A percentile compares a stretch with the other conserved stretches of the same genome.
phyloP scores from a whole-genome alignment of 805 yeast species.

The Saturnispora mendoncae region DNA sequence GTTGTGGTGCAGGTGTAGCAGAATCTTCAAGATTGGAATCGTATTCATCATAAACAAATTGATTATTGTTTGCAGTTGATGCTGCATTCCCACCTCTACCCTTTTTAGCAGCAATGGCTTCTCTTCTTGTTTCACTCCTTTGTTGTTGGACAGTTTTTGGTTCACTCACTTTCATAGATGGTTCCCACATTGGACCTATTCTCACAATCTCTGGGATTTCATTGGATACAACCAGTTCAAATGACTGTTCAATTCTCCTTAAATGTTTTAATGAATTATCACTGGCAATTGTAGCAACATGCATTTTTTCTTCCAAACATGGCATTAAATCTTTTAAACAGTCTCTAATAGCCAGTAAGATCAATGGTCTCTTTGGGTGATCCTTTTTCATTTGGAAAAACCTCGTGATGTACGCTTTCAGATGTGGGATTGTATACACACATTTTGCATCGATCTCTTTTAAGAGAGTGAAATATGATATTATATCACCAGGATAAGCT shows the following conservation, averaged over 20 bases:
- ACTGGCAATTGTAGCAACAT: slow-evolving; percentile 85
- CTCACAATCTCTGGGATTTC: slow-evolving; percentile 80
- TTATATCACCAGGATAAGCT: slow-evolving; percentile 76
- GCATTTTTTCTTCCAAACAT: slow-evolving; percentile 93
- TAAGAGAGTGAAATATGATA: slow-evolving; percentile 76
- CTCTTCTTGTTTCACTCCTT: slow-evolving; percentile 76
- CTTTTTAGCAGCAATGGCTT: slow-evolving; percentile 84
- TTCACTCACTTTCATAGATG: slow-evolving; percentile 66
- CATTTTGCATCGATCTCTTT: slow-evolving; percentile 96
- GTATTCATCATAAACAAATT: slow-evolving; percentile 12
- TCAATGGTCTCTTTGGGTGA: slow-evolving; percentile 31
- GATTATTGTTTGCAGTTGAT: slow-evolving; percentile 20
- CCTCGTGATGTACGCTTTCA: slow-evolving; percentile 44
- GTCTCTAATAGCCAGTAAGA: slow-evolving; percentile 34
- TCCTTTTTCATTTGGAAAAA: slow-evolving; percentile 34
- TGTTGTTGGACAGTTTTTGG: slow-evolving; percentile 63
- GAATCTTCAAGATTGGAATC: slow-evolving; percentile 14
- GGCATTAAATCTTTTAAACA: slow-evolving; percentile 69
- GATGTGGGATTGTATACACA: slow-evolving; percentile 59
- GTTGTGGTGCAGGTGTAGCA: slow-evolving; percentile 8
- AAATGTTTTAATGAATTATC: slow-evolving; percentile 65
- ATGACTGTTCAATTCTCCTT: slow-evolving; percentile 70
- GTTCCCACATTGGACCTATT: slow-evolving; percentile 76
- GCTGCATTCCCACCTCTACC: slow-evolving; percentile 33
- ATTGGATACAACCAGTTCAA: slow-evolving; percentile 57